These are phyloP conservation scores for Aspergillus transmontanensis DNA, from an alignment of 2,329 filamentous ascomycete species.

Conservation along the genomic window DNA sequence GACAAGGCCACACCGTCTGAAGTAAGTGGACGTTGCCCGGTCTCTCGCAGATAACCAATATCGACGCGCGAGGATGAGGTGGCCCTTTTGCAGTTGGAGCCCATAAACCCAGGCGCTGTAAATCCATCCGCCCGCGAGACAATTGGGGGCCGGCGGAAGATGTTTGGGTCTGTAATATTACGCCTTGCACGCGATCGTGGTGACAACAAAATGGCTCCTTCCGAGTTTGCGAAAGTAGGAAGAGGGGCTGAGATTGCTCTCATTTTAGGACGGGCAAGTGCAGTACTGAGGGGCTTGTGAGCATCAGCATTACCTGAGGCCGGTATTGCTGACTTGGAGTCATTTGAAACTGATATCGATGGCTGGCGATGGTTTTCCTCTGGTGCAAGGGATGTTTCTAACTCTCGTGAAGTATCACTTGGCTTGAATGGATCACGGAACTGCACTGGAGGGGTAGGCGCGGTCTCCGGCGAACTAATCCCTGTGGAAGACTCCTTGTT, in stretches of 20 bases:
- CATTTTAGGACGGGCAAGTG: conserved; percentile 32
- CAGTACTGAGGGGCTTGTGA: conserved; percentile 36
- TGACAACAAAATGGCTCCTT: conserved; percentile 28
- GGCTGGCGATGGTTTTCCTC: conserved; percentile 19
- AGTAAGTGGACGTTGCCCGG: conserved; percentile 25
- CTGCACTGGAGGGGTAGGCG: conserved; percentile 25
- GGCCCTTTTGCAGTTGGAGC: conserved; percentile 17
- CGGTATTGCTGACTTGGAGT: conserved; percentile 25
- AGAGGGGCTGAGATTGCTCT: conserved; percentile 34
- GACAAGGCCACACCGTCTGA: conserved; percentile 32
- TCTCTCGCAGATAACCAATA: conserved; percentile 21
- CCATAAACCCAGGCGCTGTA: conserved; percentile 16
- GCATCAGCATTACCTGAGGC: conserved; percentile 24
- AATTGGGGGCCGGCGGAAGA: conserved; percentile 39
- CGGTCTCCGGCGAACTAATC: conserved; percentile 27
- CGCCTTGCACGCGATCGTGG: conserved; percentile 33
- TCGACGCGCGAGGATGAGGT: conserved; percentile 30
- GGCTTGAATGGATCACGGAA: conserved; percentile 38
- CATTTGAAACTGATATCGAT: conserved; percentile 26
- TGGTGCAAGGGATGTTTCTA: conserved; percentile 9
- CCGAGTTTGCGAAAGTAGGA: conserved; percentile 27
- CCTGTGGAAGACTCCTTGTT: conserved; percentile 26
- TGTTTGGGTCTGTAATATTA: conserved; percentile 44
- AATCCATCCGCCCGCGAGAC: conserved; percentile 31
- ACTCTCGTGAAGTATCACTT: conserved; percentile 8